Evolutionary conservation across 2,329 filamentous ascomycete species (phyloP), one percentile per base, ranked within the genome.

Genomic region (Ramichloridium luteum): DNA sequence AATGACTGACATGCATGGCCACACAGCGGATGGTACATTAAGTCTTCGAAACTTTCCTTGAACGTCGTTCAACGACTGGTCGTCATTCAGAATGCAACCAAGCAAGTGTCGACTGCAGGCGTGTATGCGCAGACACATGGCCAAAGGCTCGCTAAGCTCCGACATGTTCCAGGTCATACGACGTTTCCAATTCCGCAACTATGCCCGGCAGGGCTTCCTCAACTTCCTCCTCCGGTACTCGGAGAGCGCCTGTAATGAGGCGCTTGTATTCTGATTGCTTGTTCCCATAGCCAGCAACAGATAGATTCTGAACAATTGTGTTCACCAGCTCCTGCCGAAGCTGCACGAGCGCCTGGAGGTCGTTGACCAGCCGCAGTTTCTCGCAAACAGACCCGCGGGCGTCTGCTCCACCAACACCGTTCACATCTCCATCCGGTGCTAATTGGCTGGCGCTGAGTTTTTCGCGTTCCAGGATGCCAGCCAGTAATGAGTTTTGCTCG

Each of bases 211-310:
- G 41, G 59, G 67, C 75, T 27, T 65, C 62, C 51, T 84, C 79
- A 20, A 84, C 67, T 41, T 72, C 76, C 43, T 80, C 75, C 35
- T 80, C 77, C 43, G 72, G 67, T 11, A 75, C 67, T 15, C 77
- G 76, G 16, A 85, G 61, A 37, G 80, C 82, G 37, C 70, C 70
- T 37, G 71, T 72, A 17, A 84, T 70, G 16, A 85, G 64, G 34
- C 69, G 69, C 39, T 78, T 68, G 54, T 86, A 88, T 52, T 77
- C 74, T 44, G 77, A 76, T 42, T 80, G 80, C 51, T 76, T 75
- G 29, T 49, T 77, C 20, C 77, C 74, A 22, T 77, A 74, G 25
- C 80, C 80, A 8, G 80, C 75, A 40, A 75, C 68, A 27, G 71
- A 72, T 27, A 82, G 61, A 9, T 77, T 77, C 30, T 74, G 67